Evolutionary conservation across 2,329 filamentous ascomycete genomes (phyloP), one percentile per base, ranked within the genome.

Genomic region (Penicillium glabrum): DNA sequence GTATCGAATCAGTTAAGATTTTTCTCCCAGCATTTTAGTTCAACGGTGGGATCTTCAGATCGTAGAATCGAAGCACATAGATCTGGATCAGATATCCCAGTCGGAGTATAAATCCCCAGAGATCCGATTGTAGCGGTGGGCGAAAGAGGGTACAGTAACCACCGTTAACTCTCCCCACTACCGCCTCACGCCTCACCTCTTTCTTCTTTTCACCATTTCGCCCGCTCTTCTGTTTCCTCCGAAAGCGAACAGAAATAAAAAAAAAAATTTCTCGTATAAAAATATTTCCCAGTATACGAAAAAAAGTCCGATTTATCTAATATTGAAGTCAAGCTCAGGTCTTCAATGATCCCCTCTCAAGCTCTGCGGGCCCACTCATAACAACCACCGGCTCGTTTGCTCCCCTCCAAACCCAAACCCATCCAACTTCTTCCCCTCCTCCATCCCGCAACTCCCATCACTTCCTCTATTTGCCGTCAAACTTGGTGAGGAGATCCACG

Each of bases 331-430:
- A 43, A 44, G 24, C n/a, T 19, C 23, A 51, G 33, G 49, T 54
- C 53, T 50, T 59, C 56, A 55, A 61, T 62, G 59, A 61, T 56
- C 58, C 58, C 56, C 59, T 58, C 57, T 58, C 61, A 62, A 65
- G 64, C 63, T 67, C 54, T 62, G 57, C 58, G 64, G 64, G 57
- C 53, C 64, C 62, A 65, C 61, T 63, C 62, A 59, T 56, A 65
- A 64, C 62, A 61, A 57, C 55, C 57, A 41, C 55, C 58, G 45
- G 61, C 46, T 58, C 54, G 51, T 60, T 60, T 63, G 59, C 59
- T 58, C 56, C 58, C 60, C 51, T 45, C 58, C 52, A 53, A 53
- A 53, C 41, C 58, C 52, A 53, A 53, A 53, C 41, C 50, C 43
- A 53, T 33, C 29, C 43, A 37, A 50, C 29, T 39, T 33, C 51